Evolutionary conservation across 805 yeast genomes (phyloP), one percentile per base, ranked within the genome.

Genomic region (Starmera amethionina): DNA sequence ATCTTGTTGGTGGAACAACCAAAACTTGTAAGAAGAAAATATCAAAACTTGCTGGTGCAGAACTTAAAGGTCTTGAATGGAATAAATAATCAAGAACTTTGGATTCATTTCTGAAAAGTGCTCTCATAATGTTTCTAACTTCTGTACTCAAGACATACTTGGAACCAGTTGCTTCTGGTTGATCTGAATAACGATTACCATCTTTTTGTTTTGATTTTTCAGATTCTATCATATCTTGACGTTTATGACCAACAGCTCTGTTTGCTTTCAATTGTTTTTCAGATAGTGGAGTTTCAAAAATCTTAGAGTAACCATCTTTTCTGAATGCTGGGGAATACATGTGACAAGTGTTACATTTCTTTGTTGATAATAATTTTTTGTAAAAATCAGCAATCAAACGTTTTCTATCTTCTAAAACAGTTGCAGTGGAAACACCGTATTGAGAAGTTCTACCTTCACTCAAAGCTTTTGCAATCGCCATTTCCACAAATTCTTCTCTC

Each of bases 1-100:
- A 93, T 61, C 97, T 74, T 2, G 97, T 94, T 38, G 98, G 89
- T 31, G 99, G 98, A 32, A 94, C 97, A 33, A 88, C 81, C 43
- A 93, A 67, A 5, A 87, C 79, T 50, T 86, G 89, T 51, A 87
- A 72, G 68, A 93, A 94, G 61, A 94, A 93, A 71, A 86, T 73
- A 55, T 90, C 96, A 15, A 96, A 82, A 34, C 60, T 59, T 4
- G 73, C 70, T 22, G 58, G 55, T 30, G 69, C 67, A 41, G 60
- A 68, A 19, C 66, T 56, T 30, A 65, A 59, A 19, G 96, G 96
- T 62, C 87, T 74, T 14, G 94, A 74, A 55, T 86, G 86, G 76
- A 90, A 93, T 37, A 93, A 64, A 46, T 73, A 79, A 45, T 76
- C 75, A 48, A 89, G 66, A 13, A 88, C 65, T 5, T 62, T 58